Base-by-base conservation (phyloP, 2,329 filamentous ascomycete species). In the Ambrosiella cleistominuta region DNA sequence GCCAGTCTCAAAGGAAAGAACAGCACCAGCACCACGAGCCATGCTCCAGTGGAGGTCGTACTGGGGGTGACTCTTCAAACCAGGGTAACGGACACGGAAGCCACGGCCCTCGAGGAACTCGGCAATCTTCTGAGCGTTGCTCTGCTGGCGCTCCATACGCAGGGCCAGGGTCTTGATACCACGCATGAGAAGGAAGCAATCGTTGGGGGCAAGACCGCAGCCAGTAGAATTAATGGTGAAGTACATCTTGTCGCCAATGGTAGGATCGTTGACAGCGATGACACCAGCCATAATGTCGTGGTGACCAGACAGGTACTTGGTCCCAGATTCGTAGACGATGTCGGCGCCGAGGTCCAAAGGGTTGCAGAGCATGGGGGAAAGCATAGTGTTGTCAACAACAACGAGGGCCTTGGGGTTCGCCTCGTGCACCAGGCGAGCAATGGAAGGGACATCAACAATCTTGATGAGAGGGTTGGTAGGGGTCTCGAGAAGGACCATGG, bases 281-380 rank as follows among this genome's bases (percentile, higher is more conserved):
- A 98, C 89, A 62, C 94, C 93, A 8, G 93, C 93, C 93, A 98
- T 98, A 67, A 98, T 85, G 68, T 98, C 94, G 75, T 98, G 93
- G 70, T 98, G 93, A 38, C 93, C 93, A 1, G 90, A 97, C 5
- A 98, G 78, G 67, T 98, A 98, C 70, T 98, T 98, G 27, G 93
- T 98, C 58, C 93, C 93, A 35, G 87, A 95, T 73, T 98, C 93
- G 71, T 98, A 98, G 58, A 95, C 88, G 64, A 98, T 86, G 66
- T 98, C 93, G 13, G 91, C 90, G 59, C 94, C 93, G 36, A 97
- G 78, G 61, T 97, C 91, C 15, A 98, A 80, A 5, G 93, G 93
- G 72, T 95, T 97, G 66, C 84, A 84, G 7, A 98, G 82, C 75
- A 96, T 84, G 9, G 93, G 93, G 1, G 90, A 96, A 63, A 98